phyloP scores from a whole-genome alignment of 257 asterid genomes.

The Henckelia pumila region DNA sequence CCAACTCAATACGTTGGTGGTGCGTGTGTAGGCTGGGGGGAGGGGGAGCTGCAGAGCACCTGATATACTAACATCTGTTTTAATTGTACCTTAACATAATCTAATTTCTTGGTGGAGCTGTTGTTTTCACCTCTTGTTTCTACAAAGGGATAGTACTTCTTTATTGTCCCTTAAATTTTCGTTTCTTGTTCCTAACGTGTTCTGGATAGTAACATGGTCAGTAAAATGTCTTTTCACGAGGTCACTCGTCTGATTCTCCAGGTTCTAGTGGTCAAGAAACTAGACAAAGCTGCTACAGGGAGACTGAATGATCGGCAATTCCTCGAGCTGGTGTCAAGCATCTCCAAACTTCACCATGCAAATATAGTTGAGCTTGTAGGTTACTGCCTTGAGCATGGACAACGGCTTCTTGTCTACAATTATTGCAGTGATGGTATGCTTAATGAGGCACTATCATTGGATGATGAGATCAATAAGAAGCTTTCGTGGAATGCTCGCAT shows the following conservation, averaged over 20 bases:
- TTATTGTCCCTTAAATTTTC: background rate
- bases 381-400: too few species aligned
- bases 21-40: too few species aligned
- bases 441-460: slow-evolving; percentile 73
- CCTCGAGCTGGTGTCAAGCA: slow-evolving; percentile 56
- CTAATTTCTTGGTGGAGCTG: too few species aligned
- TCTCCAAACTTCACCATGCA: slow-evolving; percentile 59
- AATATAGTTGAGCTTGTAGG: slow-evolving; percentile 71
- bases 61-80: too few species aligned
- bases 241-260: slow-evolving; percentile 26
- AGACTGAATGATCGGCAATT: slow-evolving; percentile 59
- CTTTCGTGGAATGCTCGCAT: slow-evolving; percentile 87
- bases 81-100: too few species aligned
- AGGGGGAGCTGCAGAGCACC: too few species aligned
- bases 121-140: too few species aligned
- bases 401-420: slow-evolving; percentile 65
- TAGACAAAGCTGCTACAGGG: slow-evolving; percentile 47
- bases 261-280: slow-evolving; percentile 83
- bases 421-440: slow-evolving; percentile 76
- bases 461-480: slow-evolving; percentile 55
- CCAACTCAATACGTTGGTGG: too few species aligned
- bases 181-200: too few species aligned
- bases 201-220: background rate
- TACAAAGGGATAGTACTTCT: background rate
- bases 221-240: slow-evolving; percentile 2